phyloP scores from a whole-genome alignment of 2,329 filamentous ascomycete species.

The Neonectria neomacrospora region DNA sequence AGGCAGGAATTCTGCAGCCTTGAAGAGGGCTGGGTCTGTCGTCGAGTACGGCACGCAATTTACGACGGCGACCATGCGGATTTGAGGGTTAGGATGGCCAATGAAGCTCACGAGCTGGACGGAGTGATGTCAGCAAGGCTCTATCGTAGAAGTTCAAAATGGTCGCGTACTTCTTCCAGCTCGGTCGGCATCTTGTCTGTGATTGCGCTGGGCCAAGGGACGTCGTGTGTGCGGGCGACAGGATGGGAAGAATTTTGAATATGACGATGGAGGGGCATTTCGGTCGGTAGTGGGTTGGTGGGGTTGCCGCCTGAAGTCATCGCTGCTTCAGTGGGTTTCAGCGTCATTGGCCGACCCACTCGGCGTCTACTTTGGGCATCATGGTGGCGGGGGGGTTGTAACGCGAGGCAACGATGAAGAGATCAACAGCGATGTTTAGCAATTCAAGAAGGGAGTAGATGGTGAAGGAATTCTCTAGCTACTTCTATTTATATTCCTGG shows the following conservation, averaged over 20 bases:
- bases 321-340: slow-evolving; percentile 40
- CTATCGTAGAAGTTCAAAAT: not conserved
- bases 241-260: slow-evolving; percentile 31
- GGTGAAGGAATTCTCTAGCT: not conserved
- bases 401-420: not conserved
- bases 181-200: slow-evolving; percentile 72
- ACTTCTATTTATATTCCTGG: not conserved
- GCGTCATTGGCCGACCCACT: slow-evolving; percentile 41
- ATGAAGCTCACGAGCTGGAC: slow-evolving; percentile 89
- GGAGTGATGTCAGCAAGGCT: slow-evolving; percentile 23
- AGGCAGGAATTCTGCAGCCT: slow-evolving; percentile 79
- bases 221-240: slow-evolving; percentile 37
- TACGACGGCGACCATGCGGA: slow-evolving; percentile 86
- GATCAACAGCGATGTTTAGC: not conserved
- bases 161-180: slow-evolving; percentile 73
- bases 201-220: slow-evolving; percentile 5
- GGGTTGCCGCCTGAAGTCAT: slow-evolving; percentile 45
- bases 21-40: slow-evolving; percentile 82
- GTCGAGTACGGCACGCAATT: slow-evolving; percentile 86
- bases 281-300: slow-evolving; percentile 42
- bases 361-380: slow-evolving; percentile 17
- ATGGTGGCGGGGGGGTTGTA: slow-evolving; percentile 28
- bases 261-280: slow-evolving; percentile 45
- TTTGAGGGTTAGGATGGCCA: slow-evolving; percentile 89
- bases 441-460: not conserved